Evolutionary conservation across 768 basidiomycete genomes (phyloP).

Genomic region (Atractiella rhizophila): DNA sequence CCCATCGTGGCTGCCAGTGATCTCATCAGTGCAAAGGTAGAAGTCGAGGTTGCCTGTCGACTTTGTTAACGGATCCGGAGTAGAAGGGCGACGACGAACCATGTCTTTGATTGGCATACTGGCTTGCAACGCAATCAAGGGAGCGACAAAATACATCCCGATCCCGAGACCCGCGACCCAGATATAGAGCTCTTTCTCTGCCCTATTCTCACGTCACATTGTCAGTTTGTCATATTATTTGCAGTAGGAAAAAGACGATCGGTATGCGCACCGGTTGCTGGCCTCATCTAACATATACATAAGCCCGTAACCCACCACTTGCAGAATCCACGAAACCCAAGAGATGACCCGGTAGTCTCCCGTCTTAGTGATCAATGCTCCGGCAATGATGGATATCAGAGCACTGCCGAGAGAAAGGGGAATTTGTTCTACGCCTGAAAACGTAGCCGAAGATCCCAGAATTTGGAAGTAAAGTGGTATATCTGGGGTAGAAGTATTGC

Average conservation of each 20-base stretch:
- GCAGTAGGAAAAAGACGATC: too few relatives aligned
- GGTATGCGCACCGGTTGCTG: constrained; percentile 4
- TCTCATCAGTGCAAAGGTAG: constrained; percentile 41
- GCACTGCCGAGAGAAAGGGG: constrained; percentile 16
- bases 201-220: constrained; percentile 4
- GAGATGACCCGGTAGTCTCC: constrained; percentile 2
- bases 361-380: constrained; percentile 10
- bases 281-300: constrained; percentile 13
- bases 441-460: constrained; percentile 6
- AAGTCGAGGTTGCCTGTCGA: constrained; percentile 28
- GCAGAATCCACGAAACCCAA: background rate
- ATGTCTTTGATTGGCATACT: constrained; percentile 46
- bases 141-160: background rate
- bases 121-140: constrained; percentile 32
- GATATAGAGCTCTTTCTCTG: constrained; percentile 9
- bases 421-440: constrained; percentile 13
- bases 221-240: too few relatives aligned
- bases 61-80: background rate
- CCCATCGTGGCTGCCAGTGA: constrained; percentile 17
- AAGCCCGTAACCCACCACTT: constrained; percentile 8
- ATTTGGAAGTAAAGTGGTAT: constrained; percentile 11
- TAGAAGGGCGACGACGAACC: background rate
- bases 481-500: background rate
- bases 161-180: constrained; percentile 11
- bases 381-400: constrained; percentile 5